phyloP scores from a whole-genome alignment of 2,329 filamentous ascomycete species.

The Colletotrichum sp. region DNA sequence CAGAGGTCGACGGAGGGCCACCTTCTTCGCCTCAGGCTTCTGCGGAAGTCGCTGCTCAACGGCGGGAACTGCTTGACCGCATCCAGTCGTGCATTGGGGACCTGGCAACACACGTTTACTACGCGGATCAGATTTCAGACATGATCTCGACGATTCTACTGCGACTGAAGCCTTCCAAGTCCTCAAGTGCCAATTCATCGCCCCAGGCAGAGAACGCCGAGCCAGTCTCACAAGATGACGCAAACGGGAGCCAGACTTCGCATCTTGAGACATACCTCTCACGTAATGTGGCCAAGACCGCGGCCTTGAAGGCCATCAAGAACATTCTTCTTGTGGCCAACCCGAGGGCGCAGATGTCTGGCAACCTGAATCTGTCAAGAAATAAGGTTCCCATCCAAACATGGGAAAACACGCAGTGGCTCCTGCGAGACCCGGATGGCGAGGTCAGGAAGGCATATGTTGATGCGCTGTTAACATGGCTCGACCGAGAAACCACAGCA shows the following conservation, averaged over 20 bases:
- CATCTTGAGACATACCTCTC: conserved; percentile 58
- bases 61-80: conserved; percentile 69
- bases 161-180: conserved; percentile 72
- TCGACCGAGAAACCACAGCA: conserved; percentile 77
- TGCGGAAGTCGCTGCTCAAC: conserved; percentile 52
- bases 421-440: conserved; percentile 79
- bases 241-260: conserved; percentile 35
- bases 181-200: conserved; percentile 47
- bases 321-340: conserved; percentile 85
- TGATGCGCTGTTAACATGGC: conserved; percentile 83
- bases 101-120: conserved; percentile 93
- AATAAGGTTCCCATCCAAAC: conserved; percentile 79
- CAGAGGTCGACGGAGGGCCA: conserved; percentile 33
- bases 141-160: conserved; percentile 85
- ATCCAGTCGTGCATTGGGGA: conserved; percentile 84
- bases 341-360: conserved; percentile 61
- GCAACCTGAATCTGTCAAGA: conserved; percentile 69
- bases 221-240: conserved; percentile 38
- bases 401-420: conserved; percentile 97
- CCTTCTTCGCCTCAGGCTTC: conserved; percentile 33
- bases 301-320: conserved; percentile 80
- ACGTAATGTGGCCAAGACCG: conserved; percentile 59
- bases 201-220: conserved; percentile 52
- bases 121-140: conserved; percentile 93
- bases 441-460: conserved; percentile 84